Percentiles rank a stretch among this genome's conserved stretches.
phyloP scores from a whole-genome alignment of 169 alveolate species.

The Babesia divergens region DNA sequence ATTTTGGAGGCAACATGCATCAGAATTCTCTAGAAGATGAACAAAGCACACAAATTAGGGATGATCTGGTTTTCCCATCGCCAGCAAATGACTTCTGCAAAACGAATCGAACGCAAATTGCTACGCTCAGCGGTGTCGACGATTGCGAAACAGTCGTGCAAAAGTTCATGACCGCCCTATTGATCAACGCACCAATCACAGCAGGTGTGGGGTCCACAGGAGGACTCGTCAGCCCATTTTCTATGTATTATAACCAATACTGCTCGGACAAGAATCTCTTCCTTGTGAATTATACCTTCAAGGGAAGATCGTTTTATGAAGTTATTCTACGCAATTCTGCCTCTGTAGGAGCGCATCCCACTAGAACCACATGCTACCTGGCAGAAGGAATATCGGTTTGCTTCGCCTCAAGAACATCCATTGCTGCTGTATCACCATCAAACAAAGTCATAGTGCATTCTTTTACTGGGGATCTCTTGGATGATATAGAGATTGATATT shows the following conservation, averaged over 20 bases:
- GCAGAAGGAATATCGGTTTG: conserved; percentile 32
- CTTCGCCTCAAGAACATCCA: conserved; percentile 5
- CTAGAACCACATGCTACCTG: not conserved
- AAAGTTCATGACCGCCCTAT: conserved; percentile 3
- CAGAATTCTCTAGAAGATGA: conserved; percentile 1
- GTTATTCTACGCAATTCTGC: not conserved
- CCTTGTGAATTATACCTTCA: conserved; percentile 17
- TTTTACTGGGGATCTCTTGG: not conserved
- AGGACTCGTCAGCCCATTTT: conserved; percentile 1
- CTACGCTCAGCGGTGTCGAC: not conserved
- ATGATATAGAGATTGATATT: not conserved
- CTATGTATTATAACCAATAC: conserved; percentile 9
- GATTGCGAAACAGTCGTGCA: conserved; percentile 1
- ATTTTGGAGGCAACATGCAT: not conserved
- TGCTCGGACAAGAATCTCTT: conserved; percentile 27
- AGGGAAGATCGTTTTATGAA: conserved; percentile 5
- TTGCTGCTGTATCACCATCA: conserved; percentile 5
- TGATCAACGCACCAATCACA: not conserved
- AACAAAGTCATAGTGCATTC: not conserved
- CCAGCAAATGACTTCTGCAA: conserved; percentile 30
- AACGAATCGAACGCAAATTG: conserved; percentile 3
- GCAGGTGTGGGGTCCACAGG: not conserved
- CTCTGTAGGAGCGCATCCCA: not conserved
- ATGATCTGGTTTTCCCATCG: conserved; percentile 40
- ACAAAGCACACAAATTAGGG: not conserved